Evolutionary conservation across 306 rosid genomes (phyloP), one percentile per base, ranked within the genome.

Genomic region (Inga laurina): DNA sequence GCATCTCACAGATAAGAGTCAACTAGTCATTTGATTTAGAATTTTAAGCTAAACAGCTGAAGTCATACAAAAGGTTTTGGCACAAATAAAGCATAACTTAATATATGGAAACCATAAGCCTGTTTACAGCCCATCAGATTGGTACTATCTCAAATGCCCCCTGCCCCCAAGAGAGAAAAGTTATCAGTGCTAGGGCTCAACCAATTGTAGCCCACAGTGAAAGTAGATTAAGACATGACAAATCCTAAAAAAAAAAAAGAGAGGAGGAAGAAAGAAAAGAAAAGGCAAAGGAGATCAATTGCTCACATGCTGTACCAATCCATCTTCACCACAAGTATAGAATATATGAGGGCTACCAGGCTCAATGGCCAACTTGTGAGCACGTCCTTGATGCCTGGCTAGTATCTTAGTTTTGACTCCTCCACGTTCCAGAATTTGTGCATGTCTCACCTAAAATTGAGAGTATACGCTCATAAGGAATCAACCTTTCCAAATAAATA

Each of bases 301-400:
- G 89, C 99, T 91, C 82, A 96, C 99, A 87, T 92, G 98, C 65
- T 94, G 97, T 62, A 96, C 98, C 62, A 89, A 46, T 80, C 98
- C 99, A 91, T 96, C 99, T 89, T 96, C 99, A 84, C 98, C 99
- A 11, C 99, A 96, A 34, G 95, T 90, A 76, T 88, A 96, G 80
- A 96, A 94, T 54, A 91, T 91, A 87, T 96, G 91, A 61, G 98
- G 92, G 87, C 99, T 96, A 79, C 99, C 98, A 45, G 99, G 98
- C 75, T 94, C 99, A 75, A 96, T 87, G 61, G 99, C 98, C 89
- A 96, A 82, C 87, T 94, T 96, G 90, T 96, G 99, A 80, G 93
- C 98, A 37, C 94, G 88, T 78, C 94, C 97, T 43, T 77, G 85
- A 89, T 96, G 99, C 77, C 46, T 89, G 68, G 79, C 94, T 69